Percentiles rank a stretch among this genome's conserved stretches.
Conservation (phyloP, 805 yeast genomes). For the Metschnikowia borealis region DNA sequence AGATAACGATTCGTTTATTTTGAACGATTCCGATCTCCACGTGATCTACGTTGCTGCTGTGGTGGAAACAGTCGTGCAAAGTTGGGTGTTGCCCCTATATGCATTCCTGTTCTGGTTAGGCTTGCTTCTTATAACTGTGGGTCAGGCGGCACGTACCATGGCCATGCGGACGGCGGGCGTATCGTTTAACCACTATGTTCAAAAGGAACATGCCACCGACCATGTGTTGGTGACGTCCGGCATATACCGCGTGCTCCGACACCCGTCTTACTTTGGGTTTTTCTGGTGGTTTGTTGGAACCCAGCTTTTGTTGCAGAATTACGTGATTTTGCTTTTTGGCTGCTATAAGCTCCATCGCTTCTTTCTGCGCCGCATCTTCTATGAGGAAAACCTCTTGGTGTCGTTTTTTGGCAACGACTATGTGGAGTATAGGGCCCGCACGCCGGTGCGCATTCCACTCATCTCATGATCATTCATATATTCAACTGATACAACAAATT, state of each 20-base stretch:
- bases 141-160: conserved; percentile 64
- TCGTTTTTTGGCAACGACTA: conserved; percentile 73
- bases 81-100: conserved; percentile 1
- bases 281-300: conserved; percentile 92
- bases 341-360: conserved; percentile 59
- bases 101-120: conserved; percentile 37
- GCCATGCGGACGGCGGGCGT: conserved; percentile 89
- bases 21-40: conserved; percentile 30
- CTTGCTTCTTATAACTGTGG: conserved; percentile 42
- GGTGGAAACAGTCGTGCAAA: conserved; percentile 11
- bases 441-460: conserved; percentile 65
- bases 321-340: conserved; percentile 54
- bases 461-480: conserved; percentile 8
- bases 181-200: conserved; percentile 81
- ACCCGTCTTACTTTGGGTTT: conserved; percentile 90
- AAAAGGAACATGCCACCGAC: conserved; percentile 42
- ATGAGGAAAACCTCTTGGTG: conserved; percentile 65
- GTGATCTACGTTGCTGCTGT: conserved; percentile 18
- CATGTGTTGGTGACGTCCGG: conserved; percentile 76
- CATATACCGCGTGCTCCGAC: conserved; percentile 63
- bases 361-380: conserved; percentile 60
- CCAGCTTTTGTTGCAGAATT: conserved; percentile 67
- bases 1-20: conserved; percentile 52
- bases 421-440: conserved; percentile 43
- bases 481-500: background rate